Conservation (phyloP, 2,329 filamentous ascomycete genomes). For the Microsporum ferrugineum region DNA sequence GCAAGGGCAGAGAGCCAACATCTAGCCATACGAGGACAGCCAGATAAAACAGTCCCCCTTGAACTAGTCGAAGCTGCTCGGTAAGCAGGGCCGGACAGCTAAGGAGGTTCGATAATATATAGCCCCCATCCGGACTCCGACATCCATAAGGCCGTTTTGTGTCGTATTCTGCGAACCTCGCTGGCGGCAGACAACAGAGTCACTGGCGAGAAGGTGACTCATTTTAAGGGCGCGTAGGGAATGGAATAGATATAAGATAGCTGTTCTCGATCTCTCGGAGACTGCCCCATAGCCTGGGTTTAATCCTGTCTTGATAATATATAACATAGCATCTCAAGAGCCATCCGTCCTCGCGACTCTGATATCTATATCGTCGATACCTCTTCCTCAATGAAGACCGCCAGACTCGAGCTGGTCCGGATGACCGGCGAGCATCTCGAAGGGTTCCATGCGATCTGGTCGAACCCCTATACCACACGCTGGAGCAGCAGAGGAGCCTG, state of each 20-base stretch:
- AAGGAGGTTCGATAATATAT: neutral
- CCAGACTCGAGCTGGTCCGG: constrained; percentile 1
- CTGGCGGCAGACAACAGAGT: neutral
- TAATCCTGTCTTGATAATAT: no score
- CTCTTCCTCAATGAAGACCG: neutral
- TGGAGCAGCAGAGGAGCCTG: neutral
- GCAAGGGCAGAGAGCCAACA: no score
- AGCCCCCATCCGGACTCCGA: neutral
- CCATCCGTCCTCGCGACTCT: neutral
- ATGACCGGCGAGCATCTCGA: neutral
- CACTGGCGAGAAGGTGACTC: no score
- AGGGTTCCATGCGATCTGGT: constrained; percentile 1
- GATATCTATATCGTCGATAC: neutral
- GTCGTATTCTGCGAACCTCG: neutral
- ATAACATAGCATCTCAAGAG: neutral
- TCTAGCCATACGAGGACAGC: neutral
- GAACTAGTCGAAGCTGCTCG: neutral
- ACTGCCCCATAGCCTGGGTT: no score
- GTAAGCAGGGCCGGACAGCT: neutral
- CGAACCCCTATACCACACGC: neutral
- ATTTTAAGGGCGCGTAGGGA: no score
- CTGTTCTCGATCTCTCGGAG: no score
- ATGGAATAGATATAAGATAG: no score
- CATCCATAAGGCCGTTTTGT: neutral
- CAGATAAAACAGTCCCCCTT: neutral